Base-by-base conservation (phyloP, 2,329 filamentous ascomycete genomes). In the Fulvia fulva region DNA sequence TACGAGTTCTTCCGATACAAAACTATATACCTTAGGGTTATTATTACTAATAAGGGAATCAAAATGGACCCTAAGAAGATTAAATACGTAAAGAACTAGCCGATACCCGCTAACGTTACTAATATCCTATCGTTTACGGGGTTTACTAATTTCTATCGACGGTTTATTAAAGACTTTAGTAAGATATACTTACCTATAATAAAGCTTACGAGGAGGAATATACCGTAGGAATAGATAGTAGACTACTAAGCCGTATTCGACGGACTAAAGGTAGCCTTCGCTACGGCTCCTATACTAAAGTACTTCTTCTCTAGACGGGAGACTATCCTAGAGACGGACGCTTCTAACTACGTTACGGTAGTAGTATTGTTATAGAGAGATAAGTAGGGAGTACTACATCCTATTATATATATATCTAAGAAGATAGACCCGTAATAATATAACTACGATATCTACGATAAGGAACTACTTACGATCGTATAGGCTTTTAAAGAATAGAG, bases 131-230 rank as follows among this genome's bases (percentile, higher is more conserved):
- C 23, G 9, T 67, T 68, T 51, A 45, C 66, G 43, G 57, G 50
- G 7, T 62, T 66, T 52, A 49, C 51, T 28, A 67, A 67, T 47
- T 67, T 64, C 47, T 66, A 67, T 49, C n/a, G 51, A n/a, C 25
- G 56, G 34, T 66, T 67, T 59, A 64, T 67, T 46, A 32, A 64
- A 22, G 43, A 28, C 25, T 67, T 63, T 53, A 64, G 28, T 21
- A 43, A 44, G 5, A 56, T 63, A 7, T 25, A 26, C 8, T 14
- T 32, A 50, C 52, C 26, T 11, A 19, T 56, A 30, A 56, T 26
- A 46, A 47, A 55, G 16, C 26, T 45, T 5, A 55, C 26, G 5
- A 8, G 25, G 8, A 55, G 16, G n/a, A 46, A 28, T 8, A 30
- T 12, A n/a, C 8, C 12, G n/a, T 55, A 19, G 16, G 45, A 45